A percentile compares a stretch with the other conserved stretches of the same genome.
These are phyloP conservation scores for Saprolegnia parasitica DNA, from an alignment of 352 stramenopile genomes.

Conservation along the genomic window DNA sequence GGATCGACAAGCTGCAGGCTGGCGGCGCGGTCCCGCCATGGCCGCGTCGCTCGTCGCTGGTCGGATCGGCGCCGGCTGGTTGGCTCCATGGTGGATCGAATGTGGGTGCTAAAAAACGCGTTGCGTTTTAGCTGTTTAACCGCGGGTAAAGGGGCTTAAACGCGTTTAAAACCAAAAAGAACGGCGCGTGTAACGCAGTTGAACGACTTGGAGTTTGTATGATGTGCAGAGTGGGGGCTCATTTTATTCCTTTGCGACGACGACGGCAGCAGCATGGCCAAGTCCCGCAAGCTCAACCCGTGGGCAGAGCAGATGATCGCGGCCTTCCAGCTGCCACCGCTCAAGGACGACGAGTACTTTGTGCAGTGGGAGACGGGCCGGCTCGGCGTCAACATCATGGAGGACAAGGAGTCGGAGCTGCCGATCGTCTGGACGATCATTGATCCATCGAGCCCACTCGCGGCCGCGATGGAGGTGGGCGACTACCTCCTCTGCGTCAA, in stretches of 20 bases:
- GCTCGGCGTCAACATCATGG: slow-evolving; percentile 81
- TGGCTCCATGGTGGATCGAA: too few species aligned
- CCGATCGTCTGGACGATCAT: slow-evolving; percentile 84
- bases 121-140: background rate
- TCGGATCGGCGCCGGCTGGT: background rate
- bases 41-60: background rate
- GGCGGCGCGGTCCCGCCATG: background rate
- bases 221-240: background rate
- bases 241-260: slow-evolving; percentile 1
- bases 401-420: slow-evolving; percentile 80
- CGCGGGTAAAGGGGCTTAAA: background rate
- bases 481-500: slow-evolving; percentile 85
- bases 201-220: background rate
- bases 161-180: slow-evolving; percentile 1
- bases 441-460: slow-evolving; percentile 75
- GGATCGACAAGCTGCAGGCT: background rate
- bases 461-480: slow-evolving; percentile 46
- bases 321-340: slow-evolving; percentile 43
- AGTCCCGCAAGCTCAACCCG: background rate
- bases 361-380: slow-evolving; percentile 83
- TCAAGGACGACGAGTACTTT: slow-evolving; percentile 81
- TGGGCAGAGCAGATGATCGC: slow-evolving; percentile 28
- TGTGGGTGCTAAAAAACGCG: background rate
- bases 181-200: background rate
- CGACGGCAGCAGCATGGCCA: background rate